These are phyloP conservation scores for Leccinum uliginosum DNA, from an alignment of 768 basidiomycete genomes.

Conservation along the genomic window DNA sequence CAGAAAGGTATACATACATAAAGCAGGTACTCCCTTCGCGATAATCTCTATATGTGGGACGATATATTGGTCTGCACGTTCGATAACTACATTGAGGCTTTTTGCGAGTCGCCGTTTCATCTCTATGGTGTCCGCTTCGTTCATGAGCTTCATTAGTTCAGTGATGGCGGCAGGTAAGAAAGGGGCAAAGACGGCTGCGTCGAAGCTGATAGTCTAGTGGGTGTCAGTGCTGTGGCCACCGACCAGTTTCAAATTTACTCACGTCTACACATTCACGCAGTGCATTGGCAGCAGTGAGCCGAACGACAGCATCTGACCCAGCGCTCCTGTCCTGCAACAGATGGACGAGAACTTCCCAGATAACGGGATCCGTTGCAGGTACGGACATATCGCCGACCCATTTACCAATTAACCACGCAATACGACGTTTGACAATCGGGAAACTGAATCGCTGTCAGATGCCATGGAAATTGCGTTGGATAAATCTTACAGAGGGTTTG, in stretches of 20 bases:
- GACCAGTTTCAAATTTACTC: slow-evolving; percentile 29
- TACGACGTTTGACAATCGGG: slow-evolving; percentile 89
- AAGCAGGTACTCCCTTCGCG: slow-evolving; percentile 56
- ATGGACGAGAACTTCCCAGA: slow-evolving; percentile 82
- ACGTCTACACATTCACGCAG: slow-evolving; percentile 84
- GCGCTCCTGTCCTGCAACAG: slow-evolving; percentile 65
- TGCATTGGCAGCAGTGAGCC: slow-evolving; percentile 78
- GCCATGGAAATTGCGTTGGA: not conserved
- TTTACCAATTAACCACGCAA: slow-evolving; percentile 92
- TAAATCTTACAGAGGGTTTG: slow-evolving; percentile 50
- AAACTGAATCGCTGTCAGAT: slow-evolving; percentile 46
- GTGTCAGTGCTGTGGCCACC: slow-evolving; percentile 5
- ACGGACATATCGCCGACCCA: slow-evolving; percentile 73
- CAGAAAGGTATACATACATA: slow-evolving; percentile 51
- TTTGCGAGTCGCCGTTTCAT: slow-evolving; percentile 70
- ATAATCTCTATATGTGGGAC: slow-evolving; percentile 60
- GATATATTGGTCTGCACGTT: slow-evolving; percentile 52
- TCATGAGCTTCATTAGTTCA: slow-evolving; percentile 66
- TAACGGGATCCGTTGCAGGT: slow-evolving; percentile 51
- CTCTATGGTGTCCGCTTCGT: slow-evolving; percentile 71
- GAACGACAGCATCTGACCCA: slow-evolving; percentile 80
- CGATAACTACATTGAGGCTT: slow-evolving; percentile 67
- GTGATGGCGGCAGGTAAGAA: slow-evolving; percentile 57
- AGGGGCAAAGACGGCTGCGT: slow-evolving; percentile 60
- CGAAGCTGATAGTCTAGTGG: slow-evolving; percentile 59